Base-by-base conservation (phyloP, 805 yeast genomes). In the Starmerella tilneyi region DNA sequence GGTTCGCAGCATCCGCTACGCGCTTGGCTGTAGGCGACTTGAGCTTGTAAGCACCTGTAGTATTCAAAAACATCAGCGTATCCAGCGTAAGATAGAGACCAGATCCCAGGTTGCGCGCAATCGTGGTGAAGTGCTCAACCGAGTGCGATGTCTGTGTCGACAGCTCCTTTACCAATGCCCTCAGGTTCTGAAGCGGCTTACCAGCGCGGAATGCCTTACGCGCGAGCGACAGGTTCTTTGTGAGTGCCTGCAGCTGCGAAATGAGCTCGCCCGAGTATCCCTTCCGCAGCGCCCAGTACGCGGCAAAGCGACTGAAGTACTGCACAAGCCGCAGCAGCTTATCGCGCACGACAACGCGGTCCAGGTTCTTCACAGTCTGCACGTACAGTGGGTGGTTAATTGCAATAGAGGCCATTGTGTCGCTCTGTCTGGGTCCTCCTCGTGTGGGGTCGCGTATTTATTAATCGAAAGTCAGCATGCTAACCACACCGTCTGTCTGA, bases 201-300 rank as follows among this genome's bases (percentile, higher is more conserved):
- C 85, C 74, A 58, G 81, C 77, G 58, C 96, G 75, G 69, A 88
- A 66, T 19, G 86, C 79, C 67, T 89, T 89, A 62, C 97, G 78
- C 51, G 84, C 71, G 48, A 79, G 62, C 2, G 84, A 73, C 24
- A 84, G 72, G 52, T 81, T 77, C 36, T 60, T 61, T 64, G 79
- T 83, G 50, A 85, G 62, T 19, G 71, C 67, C 54, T 72, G 73
- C 60, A 77, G 71, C 48, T 73, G 61, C 38, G 63, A 62, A 27
- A 79, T 72, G 7, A 69, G 52, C 43, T 69, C 71, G 45, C 60
- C 60, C 23, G 75, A 56, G 58, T 66, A 74, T 17, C 84, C 84
- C 53, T 69, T 65, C 55, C 78, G 73, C 37, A 70, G 69, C 41
- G 75, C 69, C 59, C 78, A 76, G 62, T 68, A 81, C 15, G 82